Evolutionary conservation across 768 basidiomycete species (phyloP), one percentile per base, ranked within the genome.

Genomic region (Russula olivacea): DNA sequence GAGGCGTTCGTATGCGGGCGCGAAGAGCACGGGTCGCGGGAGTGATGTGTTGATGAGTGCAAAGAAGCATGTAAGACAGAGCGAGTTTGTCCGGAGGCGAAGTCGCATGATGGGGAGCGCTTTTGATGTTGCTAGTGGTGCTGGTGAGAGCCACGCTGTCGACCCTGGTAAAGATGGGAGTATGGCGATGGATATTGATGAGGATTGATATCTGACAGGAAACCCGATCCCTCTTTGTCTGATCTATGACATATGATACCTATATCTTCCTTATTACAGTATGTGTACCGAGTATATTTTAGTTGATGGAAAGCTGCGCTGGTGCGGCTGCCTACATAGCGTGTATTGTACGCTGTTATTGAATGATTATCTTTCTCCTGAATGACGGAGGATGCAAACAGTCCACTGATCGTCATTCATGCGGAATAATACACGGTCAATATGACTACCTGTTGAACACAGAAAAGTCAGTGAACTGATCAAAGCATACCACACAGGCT

Each of bases 51-150:
- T 82, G 70, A 78, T 85, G 78, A 86, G 83, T 60, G 86, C 85
- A 67, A 89, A 86, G 81, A 89, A 83, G 74, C 76, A 83, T 64
- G 83, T 81, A 58, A 83, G 89, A 70, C 87, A 88, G 77, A 91
- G 88, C 68, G 89, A 91, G 76, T 84, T 86, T 69, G 78, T 80
- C 23, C 76, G 85, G 67, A 75, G 87, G 70, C 77, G 74, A 70
- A 88, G 83, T 66, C 75, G 78, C 17, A 72, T 67, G 45, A 69
- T 61, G 7, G 68, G 52, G 32, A 63, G 62, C 11, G 43, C 28
- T 10, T 64, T 59, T 19, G 61, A 51, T n/a, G 25, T 55, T 36
- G 36, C 36, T 4, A 5, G 36, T 14, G 59, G 63, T 11, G 30
- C 4, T 14, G 59, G 63, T 11, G 30, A 4, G 38, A n/a, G 30